Base-by-base conservation (phyloP, 805 yeast genomes). In the Metschnikowia arizonensis region DNA sequence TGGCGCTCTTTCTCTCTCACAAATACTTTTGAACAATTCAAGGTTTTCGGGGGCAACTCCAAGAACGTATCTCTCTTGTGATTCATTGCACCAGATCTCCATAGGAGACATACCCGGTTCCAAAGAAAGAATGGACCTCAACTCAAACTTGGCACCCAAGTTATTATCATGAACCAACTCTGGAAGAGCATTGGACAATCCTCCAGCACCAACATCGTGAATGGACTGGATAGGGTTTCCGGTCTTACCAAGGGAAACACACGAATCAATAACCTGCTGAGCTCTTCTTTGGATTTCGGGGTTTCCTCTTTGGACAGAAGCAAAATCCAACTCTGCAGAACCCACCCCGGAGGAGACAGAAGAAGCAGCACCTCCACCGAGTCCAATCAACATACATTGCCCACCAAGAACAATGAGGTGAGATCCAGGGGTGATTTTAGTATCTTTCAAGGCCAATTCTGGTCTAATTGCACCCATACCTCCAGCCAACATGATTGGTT, bases 121-220 rank as follows among this genome's bases (percentile, higher is more conserved):
- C 53, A 89, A 77, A 30, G 89, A 83, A 46, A 95, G 79, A 46
- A 93, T 84, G 45, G 90, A 85, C 68, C 99, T 82, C 54, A 93
- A 76, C 66, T 93, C 97, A 53, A 93, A 93, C 53, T 65, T 76
- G 24, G 97, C 99, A 64, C 99, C 99, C 51, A 93, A 77, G 54
- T 86, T 93, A 64, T 93, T 93, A 65, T 93, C 99, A 62, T 93
- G 97, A 21, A 93, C 99, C 54, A 93, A 77, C 70, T 93, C 99
- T 8, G 99, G 97, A 56, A 93, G 74, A 7, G 99, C 99, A 60
- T 93, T 93, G 17, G 97, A 89, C 54, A 93, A 74, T 40, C 99
- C 99, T 66, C 99, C 99, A 40, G 99, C 99, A 67, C 99, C 99
- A 37, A 93, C 99, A 69, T 93, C 99, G 65, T 93, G 99, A 57